Evolutionary conservation across 352 stramenopile species (phyloP), one percentile per base, ranked within the genome.

Genomic region (Peronosclerospora sorghi): DNA sequence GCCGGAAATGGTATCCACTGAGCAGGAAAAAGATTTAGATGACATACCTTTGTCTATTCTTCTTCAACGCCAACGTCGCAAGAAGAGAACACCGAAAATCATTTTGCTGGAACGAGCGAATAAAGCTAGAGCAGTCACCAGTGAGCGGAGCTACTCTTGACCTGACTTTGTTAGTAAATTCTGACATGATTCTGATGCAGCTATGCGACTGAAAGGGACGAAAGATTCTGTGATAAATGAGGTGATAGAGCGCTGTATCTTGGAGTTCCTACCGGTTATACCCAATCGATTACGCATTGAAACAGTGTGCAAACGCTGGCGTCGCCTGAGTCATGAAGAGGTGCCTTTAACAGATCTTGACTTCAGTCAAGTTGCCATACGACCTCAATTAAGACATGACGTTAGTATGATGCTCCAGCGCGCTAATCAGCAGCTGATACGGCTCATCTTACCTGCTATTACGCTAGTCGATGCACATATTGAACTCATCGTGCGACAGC

Each of bases 281-380:
- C 70, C 70, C 3, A 64, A 82, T 20, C 69, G 75, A 9, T 41
- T 83, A 17, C 51, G 35, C 4, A 56, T 53, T n/a, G 75, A 82
- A 42, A 32, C 55, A 0, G 72, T 83, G 19, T 85, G 75, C 48
- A 71, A 50, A 43, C 65, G 70, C 34, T 87, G 75, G 72, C 53
- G 57, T 1, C 44, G 30, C 6, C 10, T 77, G 35, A 82, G 60
- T 18, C 57, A 32, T 4, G 54, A 63, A 1, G 51, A 79, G 4
- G 17, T 83, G 8, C 48, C 62, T 7, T 56, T 81, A 30, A 39
- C 44, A 1, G 64, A 70, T 27, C 40, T 87, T 4, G 68, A 85
- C 29, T 81, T 83, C 27, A 53, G 59, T 0, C 51, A 53, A 28
- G 50, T 70, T 26, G 52, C 41, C 6, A 51, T 48, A 2, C 54